These are phyloP conservation scores for Kurtzmaniella quercitrusa DNA, from an alignment of 1,139 yeast genomes.

Conservation along the genomic window DNA sequence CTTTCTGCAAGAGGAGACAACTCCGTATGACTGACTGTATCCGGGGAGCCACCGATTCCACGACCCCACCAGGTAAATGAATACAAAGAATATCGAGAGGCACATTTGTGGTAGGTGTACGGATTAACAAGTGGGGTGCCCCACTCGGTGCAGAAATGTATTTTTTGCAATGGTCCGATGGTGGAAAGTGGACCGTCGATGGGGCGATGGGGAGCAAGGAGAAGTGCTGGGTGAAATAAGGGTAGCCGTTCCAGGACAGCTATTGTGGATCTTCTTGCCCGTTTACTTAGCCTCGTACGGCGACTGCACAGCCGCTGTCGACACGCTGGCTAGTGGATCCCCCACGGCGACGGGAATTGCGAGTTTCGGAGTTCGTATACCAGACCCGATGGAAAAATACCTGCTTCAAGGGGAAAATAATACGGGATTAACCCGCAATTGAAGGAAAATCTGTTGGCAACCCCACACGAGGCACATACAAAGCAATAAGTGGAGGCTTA, in stretches of 20 bases:
- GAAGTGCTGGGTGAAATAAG: no score
- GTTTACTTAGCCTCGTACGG: no score
- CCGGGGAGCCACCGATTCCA: not conserved
- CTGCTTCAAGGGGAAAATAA: not conserved
- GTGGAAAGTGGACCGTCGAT: no score
- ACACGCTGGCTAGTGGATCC: not conserved
- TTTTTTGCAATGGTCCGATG: not conserved
- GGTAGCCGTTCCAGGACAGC: no score
- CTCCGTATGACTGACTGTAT: not conserved
- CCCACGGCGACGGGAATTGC: not conserved
- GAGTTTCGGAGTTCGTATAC: not conserved
- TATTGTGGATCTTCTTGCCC: no score
- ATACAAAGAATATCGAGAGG: not conserved
- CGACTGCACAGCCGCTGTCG: not conserved
- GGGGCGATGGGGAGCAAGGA: no score
- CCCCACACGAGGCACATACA: not conserved
- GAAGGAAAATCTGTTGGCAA: not conserved
- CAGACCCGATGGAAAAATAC: not conserved
- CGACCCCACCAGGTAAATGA: not conserved
- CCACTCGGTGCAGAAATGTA: not conserved
- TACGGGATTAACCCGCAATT: not conserved
- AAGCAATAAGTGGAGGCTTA: not conserved
- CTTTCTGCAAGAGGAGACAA: not conserved
- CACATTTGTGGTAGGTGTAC: not conserved
- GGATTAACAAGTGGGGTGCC: not conserved